Evolutionary conservation across 2,329 filamentous ascomycete genomes (phyloP), one percentile per base, ranked within the genome.

Genomic region (Fusarium multiceps): DNA sequence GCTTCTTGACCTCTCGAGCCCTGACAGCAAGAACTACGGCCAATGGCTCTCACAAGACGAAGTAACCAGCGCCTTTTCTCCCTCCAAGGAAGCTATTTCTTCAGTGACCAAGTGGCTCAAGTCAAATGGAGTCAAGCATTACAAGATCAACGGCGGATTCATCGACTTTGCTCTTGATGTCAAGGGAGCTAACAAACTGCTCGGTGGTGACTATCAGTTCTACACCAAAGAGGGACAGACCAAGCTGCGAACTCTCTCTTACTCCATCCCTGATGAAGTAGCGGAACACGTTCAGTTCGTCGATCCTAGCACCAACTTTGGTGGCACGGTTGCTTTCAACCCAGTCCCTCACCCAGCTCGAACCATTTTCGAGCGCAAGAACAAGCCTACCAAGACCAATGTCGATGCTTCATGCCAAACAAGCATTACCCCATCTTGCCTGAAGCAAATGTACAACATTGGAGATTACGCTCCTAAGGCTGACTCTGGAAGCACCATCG

Each of bases 391-490:
- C 14, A 69, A 65, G 65, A 68, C 64, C 46, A 53, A 65, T 0
- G 46, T 69, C 7, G 66, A 69, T 23, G 64, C 64, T 18, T 69
- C 65, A 7, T 69, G 65, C 47, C 66, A 69, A 11, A 69, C 59
- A 21, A 69, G 66, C 55, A 69, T 69, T 1, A 69, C 65, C 1
- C 66, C 66, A 0, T 60, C 65, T 12, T 69, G 66, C 11, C 28
- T 69, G 18, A 69, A 69, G 55, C 66, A 69, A n/a, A 43, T 69
- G 55, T 69, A 69, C 55, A 69, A 68, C 27, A 47, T 69, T 3
- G 59, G 58, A 1, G 63, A 69, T 37, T 69, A 69, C n/a, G 55
- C 54, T 1, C 59, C 66, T 1, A n/a, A 69, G 20, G 45, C 50
- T 18, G 9, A 65, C 1, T 68, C 66, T 20, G 65, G 66, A 53